These are phyloP conservation scores for Cucumis sativus DNA, from an alignment of 306 rosid species.

Conservation along the genomic window DNA sequence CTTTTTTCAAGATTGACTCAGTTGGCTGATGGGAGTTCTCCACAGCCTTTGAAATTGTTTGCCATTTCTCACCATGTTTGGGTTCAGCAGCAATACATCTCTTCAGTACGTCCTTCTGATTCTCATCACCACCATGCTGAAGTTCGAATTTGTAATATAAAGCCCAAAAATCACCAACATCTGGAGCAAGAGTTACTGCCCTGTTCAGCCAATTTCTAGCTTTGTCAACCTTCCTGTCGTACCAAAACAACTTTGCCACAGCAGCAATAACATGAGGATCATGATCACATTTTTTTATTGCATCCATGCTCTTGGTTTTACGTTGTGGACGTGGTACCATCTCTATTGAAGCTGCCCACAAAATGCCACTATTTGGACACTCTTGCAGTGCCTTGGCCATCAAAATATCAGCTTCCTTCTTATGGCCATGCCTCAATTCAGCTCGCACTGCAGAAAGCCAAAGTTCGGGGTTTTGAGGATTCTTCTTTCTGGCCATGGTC, in stretches of 20 bases:
- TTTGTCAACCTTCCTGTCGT: constrained; percentile 81
- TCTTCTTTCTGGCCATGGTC: constrained; percentile 76
- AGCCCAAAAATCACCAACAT: constrained; percentile 91
- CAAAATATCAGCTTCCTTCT: constrained; percentile 77
- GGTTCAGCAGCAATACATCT: constrained; percentile 74
- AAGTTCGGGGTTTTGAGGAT: constrained; percentile 79
- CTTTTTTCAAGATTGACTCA: constrained; percentile 78
- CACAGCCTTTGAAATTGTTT: constrained; percentile 63
- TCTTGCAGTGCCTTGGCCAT: constrained; percentile 93
- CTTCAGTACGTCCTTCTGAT: constrained; percentile 62
- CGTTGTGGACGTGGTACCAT: constrained; percentile 94
- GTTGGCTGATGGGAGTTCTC: constrained; percentile 84
- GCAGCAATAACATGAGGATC: constrained; percentile 82
- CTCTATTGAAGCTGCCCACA: constrained; percentile 86
- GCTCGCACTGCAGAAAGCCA: constrained; percentile 93
- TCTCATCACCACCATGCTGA: constrained; percentile 80
- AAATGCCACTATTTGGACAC: constrained; percentile 74
- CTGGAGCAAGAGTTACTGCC: constrained; percentile 90
- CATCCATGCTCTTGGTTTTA: constrained; percentile 77
- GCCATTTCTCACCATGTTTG: constrained; percentile 94
- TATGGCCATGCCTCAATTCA: constrained; percentile 65
- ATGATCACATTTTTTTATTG: constrained; percentile 82
- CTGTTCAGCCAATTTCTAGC: constrained; percentile 80
- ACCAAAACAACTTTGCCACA: constrained; percentile 83
- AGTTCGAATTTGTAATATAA: constrained; percentile 73